Conservation (phyloP, 768 basidiomycete species). For the Antrodiella citrinella region DNA sequence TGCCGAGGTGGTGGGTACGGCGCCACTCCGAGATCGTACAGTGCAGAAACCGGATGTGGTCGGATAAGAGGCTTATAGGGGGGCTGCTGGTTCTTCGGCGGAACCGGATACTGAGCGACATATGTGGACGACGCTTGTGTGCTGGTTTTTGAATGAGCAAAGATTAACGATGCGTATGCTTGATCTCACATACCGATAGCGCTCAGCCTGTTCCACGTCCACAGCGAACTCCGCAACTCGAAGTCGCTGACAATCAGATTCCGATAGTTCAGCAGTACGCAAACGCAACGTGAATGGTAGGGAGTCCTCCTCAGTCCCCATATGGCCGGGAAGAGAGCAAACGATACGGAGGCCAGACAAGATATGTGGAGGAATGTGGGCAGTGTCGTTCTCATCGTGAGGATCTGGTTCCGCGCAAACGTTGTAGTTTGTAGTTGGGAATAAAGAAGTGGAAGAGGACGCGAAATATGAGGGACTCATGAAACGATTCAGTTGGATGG, state of each 20-base stretch:
- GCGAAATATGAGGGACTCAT: slow-evolving; percentile 28
- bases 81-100: slow-evolving; percentile 50
- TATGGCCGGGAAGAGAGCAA: slow-evolving; percentile 50
- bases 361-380: slow-evolving; percentile 40
- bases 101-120: slow-evolving; percentile 44
- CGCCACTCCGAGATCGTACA: slow-evolving; percentile 40
- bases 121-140: slow-evolving; percentile 34
- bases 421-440: slow-evolving; percentile 25
- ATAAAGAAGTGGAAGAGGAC: slow-evolving; percentile 25
- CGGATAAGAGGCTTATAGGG: slow-evolving; percentile 50
- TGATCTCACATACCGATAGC: slow-evolving; percentile 44
- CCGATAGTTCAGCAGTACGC: slow-evolving; percentile 43
- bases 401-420: slow-evolving; percentile 9
- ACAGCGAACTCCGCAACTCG: slow-evolving; percentile 48
- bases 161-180: background rate
- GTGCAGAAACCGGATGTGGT: slow-evolving; percentile 38
- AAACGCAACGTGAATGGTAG: slow-evolving; percentile 55
- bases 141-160: slow-evolving; percentile 22
- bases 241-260: slow-evolving; percentile 43
- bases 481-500: slow-evolving; percentile 48
- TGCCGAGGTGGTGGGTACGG: slow-evolving; percentile 13
- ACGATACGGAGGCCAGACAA: slow-evolving; percentile 58
- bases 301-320: slow-evolving; percentile 35
- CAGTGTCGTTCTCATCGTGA: slow-evolving; percentile 11
- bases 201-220: slow-evolving; percentile 57